These are phyloP conservation scores for Penicillium manginii DNA, from an alignment of 495 filamentous ascomycete species.

Conservation along the genomic window DNA sequence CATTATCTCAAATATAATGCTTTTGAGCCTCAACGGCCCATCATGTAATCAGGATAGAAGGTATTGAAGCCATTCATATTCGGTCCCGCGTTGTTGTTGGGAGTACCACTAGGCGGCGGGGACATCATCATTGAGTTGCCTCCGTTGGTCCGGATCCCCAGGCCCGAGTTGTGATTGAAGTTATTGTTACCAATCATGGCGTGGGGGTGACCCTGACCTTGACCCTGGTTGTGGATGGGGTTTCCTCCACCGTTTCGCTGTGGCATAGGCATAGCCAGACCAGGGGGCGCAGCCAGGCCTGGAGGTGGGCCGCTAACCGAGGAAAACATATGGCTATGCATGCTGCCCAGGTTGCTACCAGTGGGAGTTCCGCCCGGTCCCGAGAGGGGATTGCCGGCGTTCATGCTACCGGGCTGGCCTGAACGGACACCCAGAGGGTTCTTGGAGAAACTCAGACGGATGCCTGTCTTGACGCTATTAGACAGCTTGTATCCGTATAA, in stretches of 20 bases:
- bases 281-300: constrained; percentile 70
- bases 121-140: constrained; percentile 49
- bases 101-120: constrained; percentile 41
- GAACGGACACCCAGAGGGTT: constrained; percentile 94
- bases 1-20: constrained; percentile 43
- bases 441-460: constrained; percentile 97
- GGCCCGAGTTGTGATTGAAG: constrained; percentile 48
- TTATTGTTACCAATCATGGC: constrained; percentile 37
- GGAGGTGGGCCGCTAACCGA: constrained; percentile 77
- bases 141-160: constrained; percentile 48
- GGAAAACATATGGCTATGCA: constrained; percentile 65
- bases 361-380: constrained; percentile 52
- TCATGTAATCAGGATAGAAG: constrained; percentile 63
- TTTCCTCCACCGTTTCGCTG: constrained; percentile 36
- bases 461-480: constrained; percentile 94
- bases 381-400: constrained; percentile 50
- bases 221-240: constrained; percentile 24
- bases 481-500: constrained; percentile 87
- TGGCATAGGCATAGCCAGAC: constrained; percentile 52
- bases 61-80: constrained; percentile 50
- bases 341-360: constrained; percentile 56
- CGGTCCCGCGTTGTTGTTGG: constrained; percentile 40
- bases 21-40: constrained; percentile 53
- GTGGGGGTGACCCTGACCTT: constrained; percentile 34
- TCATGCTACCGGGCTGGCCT: constrained; percentile 64